Evolutionary conservation across 2,329 filamentous ascomycete species (phyloP).

Genomic region (Rhinocladiella mackenziei): DNA sequence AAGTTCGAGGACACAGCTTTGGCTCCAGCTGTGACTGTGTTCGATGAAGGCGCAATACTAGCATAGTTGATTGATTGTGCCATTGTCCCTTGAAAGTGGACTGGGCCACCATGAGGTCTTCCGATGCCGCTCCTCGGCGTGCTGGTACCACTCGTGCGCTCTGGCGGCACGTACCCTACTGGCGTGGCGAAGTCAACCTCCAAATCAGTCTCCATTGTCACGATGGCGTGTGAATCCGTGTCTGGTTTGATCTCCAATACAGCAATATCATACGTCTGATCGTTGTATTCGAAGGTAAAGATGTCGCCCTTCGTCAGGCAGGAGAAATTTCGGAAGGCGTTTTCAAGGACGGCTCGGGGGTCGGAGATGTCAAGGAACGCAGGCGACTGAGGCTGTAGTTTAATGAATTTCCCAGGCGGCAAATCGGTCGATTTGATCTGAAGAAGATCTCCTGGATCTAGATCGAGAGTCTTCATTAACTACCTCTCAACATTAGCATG

Average conservation of each 20-base stretch:
- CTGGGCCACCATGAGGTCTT: constrained; percentile 59
- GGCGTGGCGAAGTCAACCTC: constrained; percentile 94
- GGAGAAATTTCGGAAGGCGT: constrained; percentile 92
- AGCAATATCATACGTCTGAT: constrained; percentile 86
- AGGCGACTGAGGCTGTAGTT: constrained; percentile 88
- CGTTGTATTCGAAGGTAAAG: constrained; percentile 96
- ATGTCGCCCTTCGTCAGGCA: constrained; percentile 89
- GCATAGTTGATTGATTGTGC: constrained; percentile 96
- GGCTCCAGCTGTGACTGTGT: constrained; percentile 59
- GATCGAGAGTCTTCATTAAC: constrained; percentile 88
- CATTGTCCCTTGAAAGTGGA: constrained; percentile 89
- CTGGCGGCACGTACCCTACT: constrained; percentile 88
- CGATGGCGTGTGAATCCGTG: constrained; percentile 74
- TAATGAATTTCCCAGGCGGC: constrained; percentile 85
- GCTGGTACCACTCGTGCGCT: constrained; percentile 73
- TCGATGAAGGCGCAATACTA: constrained; percentile 75
- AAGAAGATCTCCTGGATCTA: constrained; percentile 90
- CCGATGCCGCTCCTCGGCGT: constrained; percentile 67
- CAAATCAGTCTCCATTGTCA: constrained; percentile 93
- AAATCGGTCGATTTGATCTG: constrained; percentile 94
- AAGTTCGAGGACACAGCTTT: constrained; percentile 72
- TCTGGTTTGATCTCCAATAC: constrained; percentile 91
- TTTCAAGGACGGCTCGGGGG: constrained; percentile 93
- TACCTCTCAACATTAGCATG: constrained; percentile 37
- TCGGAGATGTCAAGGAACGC: constrained; percentile 96